Evolutionary conservation across 345 rosid species (phyloP).

Genomic region (Citrus cavaleriei): DNA sequence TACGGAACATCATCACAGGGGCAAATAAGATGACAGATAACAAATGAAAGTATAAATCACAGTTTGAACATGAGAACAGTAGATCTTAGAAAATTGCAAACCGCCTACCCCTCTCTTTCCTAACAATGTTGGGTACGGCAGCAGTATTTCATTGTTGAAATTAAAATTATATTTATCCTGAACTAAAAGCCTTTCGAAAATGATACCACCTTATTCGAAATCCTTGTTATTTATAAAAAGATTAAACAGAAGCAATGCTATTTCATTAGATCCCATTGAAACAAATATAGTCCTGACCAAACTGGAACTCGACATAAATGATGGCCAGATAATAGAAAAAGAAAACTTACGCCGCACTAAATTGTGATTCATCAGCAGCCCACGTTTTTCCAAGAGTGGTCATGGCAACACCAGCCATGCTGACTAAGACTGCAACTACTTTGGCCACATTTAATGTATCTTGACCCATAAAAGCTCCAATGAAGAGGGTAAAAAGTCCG

Average conservation of each 20-base stretch:
- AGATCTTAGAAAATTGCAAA: neutral
- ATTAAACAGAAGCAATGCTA: neutral
- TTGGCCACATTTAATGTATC: conserved; percentile 79
- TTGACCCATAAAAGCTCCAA: conserved; percentile 87
- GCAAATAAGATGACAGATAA: neutral
- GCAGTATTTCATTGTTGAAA: neutral
- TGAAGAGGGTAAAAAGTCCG: conserved; percentile 96
- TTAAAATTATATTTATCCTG: neutral
- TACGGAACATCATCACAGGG: neutral
- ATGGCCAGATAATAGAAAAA: neutral
- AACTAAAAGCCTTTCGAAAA: neutral
- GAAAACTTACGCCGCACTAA: conserved; percentile 62
- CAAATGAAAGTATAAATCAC: neutral
- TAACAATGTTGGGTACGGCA: neutral
- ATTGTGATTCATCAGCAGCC: conserved; percentile 82
- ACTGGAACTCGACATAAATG: neutral
- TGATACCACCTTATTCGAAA: neutral
- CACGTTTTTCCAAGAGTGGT: conserved; percentile 95
- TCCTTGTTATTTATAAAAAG: neutral
- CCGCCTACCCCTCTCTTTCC: neutral
- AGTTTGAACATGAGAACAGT: neutral
- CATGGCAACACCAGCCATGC: conserved; percentile 98
- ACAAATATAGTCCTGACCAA: neutral
- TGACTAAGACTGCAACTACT: conserved; percentile 85
- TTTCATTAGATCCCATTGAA: neutral